These are phyloP conservation scores for Aspergillus bertholletiae DNA, from an alignment of 495 filamentous ascomycete genomes.

Conservation along the genomic window DNA sequence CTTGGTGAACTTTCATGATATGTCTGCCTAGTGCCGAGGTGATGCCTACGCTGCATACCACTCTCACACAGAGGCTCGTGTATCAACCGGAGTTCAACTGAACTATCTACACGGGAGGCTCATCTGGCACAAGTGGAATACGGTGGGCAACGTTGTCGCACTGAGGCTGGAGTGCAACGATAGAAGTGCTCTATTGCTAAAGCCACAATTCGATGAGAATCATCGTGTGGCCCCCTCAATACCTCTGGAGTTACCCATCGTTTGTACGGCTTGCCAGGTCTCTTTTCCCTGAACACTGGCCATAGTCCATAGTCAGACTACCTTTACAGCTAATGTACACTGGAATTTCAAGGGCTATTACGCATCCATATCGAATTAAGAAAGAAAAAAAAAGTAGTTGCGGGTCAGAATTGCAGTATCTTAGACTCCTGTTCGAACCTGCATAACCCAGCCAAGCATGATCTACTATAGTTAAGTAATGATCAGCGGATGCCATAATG, in stretches of 20 bases:
- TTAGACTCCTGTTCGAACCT: not conserved
- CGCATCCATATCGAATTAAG: no score
- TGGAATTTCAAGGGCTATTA: no score
- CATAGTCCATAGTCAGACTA: no score
- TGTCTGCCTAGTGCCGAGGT: not conserved
- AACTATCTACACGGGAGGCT: not conserved
- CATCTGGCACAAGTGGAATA: not conserved
- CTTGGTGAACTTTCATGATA: not conserved
- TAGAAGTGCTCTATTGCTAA: no score
- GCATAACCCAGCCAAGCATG: not conserved
- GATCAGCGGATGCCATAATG: constrained; percentile 1
- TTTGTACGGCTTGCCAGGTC: no score
- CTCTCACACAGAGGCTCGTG: not conserved
- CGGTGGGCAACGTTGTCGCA: not conserved
- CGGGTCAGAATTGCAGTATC: not conserved
- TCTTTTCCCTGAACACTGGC: no score
- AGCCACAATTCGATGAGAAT: no score
- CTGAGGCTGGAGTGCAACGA: not conserved
- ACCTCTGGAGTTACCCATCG: not conserved
- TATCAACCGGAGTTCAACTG: not conserved
- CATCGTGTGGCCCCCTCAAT: not conserved
- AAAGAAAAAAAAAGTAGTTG: no score
- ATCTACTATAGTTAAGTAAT: not conserved
- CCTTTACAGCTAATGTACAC: no score
- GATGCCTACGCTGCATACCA: not conserved